Percentiles rank a stretch among this genome's conserved stretches.
These are phyloP conservation scores for Martensiomyces pterosporus DNA, from an alignment of 192 early-diverging fungal genomes.

Conservation along the genomic window DNA sequence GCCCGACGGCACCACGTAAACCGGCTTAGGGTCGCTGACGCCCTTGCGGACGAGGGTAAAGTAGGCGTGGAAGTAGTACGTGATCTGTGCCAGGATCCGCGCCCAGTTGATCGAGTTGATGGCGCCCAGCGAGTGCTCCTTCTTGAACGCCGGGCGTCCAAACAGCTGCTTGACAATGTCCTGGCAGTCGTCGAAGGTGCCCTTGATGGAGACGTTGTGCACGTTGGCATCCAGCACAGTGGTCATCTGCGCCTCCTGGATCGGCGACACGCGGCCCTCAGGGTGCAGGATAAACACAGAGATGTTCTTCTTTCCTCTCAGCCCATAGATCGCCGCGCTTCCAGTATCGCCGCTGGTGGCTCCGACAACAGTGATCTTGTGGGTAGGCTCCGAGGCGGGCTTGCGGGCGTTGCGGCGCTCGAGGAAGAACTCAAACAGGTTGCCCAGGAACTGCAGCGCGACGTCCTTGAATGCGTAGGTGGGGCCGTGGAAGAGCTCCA, in stretches of 20 bases:
- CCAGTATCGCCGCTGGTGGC: slow-evolving; percentile 97
- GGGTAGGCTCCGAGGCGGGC: slow-evolving; percentile 7
- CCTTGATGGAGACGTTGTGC: slow-evolving; percentile 86
- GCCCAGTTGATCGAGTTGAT: slow-evolving; percentile 99
- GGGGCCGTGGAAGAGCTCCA: slow-evolving; percentile 96
- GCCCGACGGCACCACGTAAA: slow-evolving; percentile 90
- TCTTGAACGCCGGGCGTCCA: slow-evolving; percentile 68
- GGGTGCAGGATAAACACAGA: slow-evolving; percentile 93
- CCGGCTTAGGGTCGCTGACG: slow-evolving; percentile 6
- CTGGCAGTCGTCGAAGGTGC: slow-evolving; percentile 98
- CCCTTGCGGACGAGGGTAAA: slow-evolving; percentile 56
- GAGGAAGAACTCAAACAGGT: slow-evolving; percentile 97
- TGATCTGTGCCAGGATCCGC: slow-evolving; percentile 90
- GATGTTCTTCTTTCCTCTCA: slow-evolving; percentile 89
- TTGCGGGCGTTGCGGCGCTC: slow-evolving; percentile 58
- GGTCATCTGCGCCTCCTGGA: slow-evolving; percentile 99
- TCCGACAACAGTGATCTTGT: slow-evolving; percentile 83
- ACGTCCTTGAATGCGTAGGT: slow-evolving; percentile 99
- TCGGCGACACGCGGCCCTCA: slow-evolving; percentile 80
- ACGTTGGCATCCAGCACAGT: slow-evolving; percentile 90
- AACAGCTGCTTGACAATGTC: slow-evolving; percentile 93
- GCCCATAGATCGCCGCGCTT: slow-evolving; percentile 95
- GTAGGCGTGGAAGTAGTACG: slow-evolving; percentile 95
- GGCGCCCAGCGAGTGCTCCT: slow-evolving; percentile 77
- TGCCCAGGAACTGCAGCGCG: slow-evolving; percentile 93